These are phyloP conservation scores for Corymbia maculata DNA, from an alignment of 345 rosid species.

Conservation along the genomic window DNA sequence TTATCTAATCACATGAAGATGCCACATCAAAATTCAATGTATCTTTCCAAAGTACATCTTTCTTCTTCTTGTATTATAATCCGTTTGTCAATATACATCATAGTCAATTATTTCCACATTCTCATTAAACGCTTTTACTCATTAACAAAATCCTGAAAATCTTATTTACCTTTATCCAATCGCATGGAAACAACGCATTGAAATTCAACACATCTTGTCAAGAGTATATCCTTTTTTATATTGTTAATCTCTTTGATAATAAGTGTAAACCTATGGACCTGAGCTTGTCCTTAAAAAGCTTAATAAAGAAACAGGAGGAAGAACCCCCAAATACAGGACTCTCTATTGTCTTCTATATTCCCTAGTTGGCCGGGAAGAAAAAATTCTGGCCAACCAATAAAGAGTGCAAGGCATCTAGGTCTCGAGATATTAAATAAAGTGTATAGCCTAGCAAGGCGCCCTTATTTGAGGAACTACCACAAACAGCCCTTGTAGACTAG, in stretches of 20 bases:
- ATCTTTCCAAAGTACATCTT: neutral
- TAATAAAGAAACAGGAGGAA: too few species aligned
- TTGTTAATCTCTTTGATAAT: fast-evolving
- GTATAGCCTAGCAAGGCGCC: too few species aligned
- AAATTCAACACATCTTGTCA: neutral
- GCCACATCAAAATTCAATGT: neutral
- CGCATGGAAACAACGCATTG: neutral
- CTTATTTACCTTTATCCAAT: neutral
- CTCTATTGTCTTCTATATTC: too few species aligned
- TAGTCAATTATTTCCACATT: neutral
- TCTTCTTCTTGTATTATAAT: neutral
- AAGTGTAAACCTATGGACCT: neutral
- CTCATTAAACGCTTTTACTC: neutral
- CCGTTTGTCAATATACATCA: neutral
- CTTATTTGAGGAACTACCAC: too few species aligned
- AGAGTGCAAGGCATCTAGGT: too few species aligned
- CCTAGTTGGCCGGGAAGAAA: too few species aligned
- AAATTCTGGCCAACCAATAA: too few species aligned
- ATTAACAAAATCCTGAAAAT: neutral
- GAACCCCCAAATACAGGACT: too few species aligned
- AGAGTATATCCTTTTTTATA: neutral
- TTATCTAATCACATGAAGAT: neutral
- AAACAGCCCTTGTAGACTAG: too few species aligned
- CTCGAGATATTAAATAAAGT: too few species aligned
- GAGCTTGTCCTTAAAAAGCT: too few species aligned